Base-by-base conservation (phyloP, 139 green algal genomes). In the Trebouxia sp. region DNA sequence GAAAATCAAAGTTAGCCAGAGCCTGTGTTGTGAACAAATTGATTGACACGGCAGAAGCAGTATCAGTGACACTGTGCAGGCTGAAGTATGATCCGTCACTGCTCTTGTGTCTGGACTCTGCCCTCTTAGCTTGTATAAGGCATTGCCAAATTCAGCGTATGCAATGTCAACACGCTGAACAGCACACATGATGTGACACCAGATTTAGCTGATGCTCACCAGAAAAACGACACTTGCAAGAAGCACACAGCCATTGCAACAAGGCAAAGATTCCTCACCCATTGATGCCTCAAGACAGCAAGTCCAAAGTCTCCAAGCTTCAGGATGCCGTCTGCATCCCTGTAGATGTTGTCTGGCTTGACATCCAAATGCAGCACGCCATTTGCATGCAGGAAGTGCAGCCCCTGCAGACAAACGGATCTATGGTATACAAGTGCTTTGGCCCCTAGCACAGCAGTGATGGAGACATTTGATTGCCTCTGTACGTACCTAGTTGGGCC, bases 291-390 rank as follows among this genome's bases (percentile, higher is more conserved):
- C 22, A 85, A 37, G 20, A 96, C 87, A 3, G 90, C 89, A 56
- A 93, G 84, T 15, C 90, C 90, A 85, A 93, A 93, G 83, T 96
- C 92, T 1, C 92, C 92, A 41, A 97, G 91, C 66, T 92, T 90
- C 43, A 90, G 90, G 22, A 62, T 83, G 28, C 90, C 89, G 12
- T 56, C 26, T 17, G 20, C 38, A 56, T 84, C 76, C 26, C 70
- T 50, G 78, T 89, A 93, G 38, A 96, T 84, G 84, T 97, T 97
- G 35, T 96, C 93, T 10, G 93, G 93, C 82, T 97, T 97, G 53
- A 97, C 87, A 84, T 97, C 93, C 53, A 97, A 86, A 82, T 97
- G 92, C 47, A 97, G 35, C 22, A 97, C 84, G 26, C 83, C 70
- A 45, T 89, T 65, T n/a, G 26, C 47, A 81, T 97, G 92, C 39